phyloP scores from a whole-genome alignment of 2,329 filamentous ascomycete species.

The Sarocladiaceae sp. region DNA sequence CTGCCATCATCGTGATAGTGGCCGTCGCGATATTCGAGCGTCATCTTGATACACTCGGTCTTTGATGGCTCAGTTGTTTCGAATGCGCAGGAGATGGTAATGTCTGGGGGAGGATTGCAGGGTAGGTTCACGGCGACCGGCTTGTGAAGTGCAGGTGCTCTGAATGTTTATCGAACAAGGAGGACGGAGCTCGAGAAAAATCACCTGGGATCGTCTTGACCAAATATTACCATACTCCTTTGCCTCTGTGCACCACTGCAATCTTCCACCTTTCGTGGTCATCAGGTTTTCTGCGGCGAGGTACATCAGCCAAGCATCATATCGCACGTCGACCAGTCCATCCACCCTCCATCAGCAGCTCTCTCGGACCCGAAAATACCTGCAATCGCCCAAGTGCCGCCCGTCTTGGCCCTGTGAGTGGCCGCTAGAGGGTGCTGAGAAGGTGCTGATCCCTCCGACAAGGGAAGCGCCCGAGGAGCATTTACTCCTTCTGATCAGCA shows the following conservation, averaged over 20 bases:
- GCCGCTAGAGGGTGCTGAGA: too few relatives aligned
- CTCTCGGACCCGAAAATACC: background rate
- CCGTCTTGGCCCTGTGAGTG: constrained; percentile 2
- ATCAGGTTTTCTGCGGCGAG: constrained; percentile 5
- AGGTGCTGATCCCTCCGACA: too few relatives aligned
- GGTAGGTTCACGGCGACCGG: too few relatives aligned
- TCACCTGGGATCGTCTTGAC: too few relatives aligned
- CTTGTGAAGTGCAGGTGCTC: too few relatives aligned
- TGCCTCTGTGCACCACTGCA: background rate
- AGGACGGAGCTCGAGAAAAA: background rate
- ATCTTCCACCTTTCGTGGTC: too few relatives aligned
- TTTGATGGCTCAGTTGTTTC: background rate
- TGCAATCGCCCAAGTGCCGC: background rate
- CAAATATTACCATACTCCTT: background rate
- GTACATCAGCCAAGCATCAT: constrained; percentile 9
- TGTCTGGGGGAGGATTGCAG: too few relatives aligned
- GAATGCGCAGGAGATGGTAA: too few relatives aligned
- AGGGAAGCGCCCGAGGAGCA: too few relatives aligned
- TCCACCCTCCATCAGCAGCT: too few relatives aligned
- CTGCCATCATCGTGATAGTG: constrained; percentile 20
- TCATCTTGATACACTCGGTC: background rate
- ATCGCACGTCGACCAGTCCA: background rate
- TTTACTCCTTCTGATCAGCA: too few relatives aligned
- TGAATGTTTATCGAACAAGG: background rate
- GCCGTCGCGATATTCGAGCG: constrained; percentile 24